Evolutionary conservation across 306 rosid genomes (phyloP), one percentile per base, ranked within the genome.

Genomic region (Dalbergia cultrata): DNA sequence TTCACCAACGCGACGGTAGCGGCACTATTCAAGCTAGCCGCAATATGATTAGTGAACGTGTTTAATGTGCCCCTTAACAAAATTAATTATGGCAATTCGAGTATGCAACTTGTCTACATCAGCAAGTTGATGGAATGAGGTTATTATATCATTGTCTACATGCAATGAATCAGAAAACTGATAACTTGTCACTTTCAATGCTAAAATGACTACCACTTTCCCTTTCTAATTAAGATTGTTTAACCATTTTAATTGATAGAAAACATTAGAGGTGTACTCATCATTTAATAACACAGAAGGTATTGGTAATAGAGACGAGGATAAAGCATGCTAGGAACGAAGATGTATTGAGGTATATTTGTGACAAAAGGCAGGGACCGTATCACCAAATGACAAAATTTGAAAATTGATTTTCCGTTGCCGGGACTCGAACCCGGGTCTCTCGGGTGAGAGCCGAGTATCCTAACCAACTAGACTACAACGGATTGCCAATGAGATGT

Each of bases 371-470:
- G 9, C 49, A 43, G 12, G 9, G 49, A 39, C 26, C 26, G 3
- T 1, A 0, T 43, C 11, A 43, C 3, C 52, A 47, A 47, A 47
- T 47, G 14, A 47, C 0, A 11, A 11, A 10, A 1, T 47, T 47
- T 43, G 11, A 16, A 47, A 47, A 14, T 16, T 1, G 3, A 0
- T 0, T 59, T 65, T 37, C 70, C 70, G 70, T 65, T 65, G 70
- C 50, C 31, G 70, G 31, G 49, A 65, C 70, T 65, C 35, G 70
- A 37, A 65, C 70, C 70, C 70, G 50, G 70, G 50, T 65, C 70
- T 65, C 50, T 65, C 50, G 31, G 50, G 70, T 65, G 70, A 65
- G 70, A 65, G 70, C 70, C 70, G 70, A 65, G 50, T 65, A 66
- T 66, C 52, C 71, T 39, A 9, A 39, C 71, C 52, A 66, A 2